These are phyloP conservation scores for Pythium brachiatum DNA, from an alignment of 352 stramenopile genomes.

Conservation along the genomic window DNA sequence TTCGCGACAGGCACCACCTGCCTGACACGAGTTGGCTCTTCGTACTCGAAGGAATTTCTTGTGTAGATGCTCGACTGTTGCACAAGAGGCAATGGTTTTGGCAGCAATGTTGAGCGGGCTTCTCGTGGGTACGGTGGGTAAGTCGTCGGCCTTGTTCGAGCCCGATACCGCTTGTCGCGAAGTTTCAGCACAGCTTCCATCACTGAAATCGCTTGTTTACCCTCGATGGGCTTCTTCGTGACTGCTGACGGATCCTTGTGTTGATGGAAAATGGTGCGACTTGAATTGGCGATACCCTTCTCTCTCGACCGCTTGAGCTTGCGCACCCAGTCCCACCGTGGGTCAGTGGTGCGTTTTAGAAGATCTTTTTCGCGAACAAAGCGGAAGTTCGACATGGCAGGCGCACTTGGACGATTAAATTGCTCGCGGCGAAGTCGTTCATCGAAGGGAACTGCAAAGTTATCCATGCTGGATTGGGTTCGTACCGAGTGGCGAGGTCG, in stretches of 20 bases:
- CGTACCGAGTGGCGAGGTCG: not conserved
- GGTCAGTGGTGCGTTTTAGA: conserved; percentile 14
- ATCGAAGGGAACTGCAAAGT: conserved; percentile 12
- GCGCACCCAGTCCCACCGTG: conserved; percentile 25
- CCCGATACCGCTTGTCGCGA: conserved; percentile 42
- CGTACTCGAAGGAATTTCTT: not conserved
- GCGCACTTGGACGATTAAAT: not conserved
- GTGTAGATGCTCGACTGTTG: not conserved
- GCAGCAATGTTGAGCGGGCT: not conserved
- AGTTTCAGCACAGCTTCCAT: conserved; percentile 52
- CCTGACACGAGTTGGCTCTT: not conserved
- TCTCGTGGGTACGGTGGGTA: not conserved
- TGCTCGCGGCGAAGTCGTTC: not conserved
- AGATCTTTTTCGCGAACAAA: conserved; percentile 6
- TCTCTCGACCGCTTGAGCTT: conserved; percentile 10
- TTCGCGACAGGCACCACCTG: not conserved
- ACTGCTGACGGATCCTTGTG: not conserved
- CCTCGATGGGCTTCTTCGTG: not conserved
- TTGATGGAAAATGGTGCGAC: not conserved
- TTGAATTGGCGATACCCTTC: not conserved
- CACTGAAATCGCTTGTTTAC: conserved; percentile 28
- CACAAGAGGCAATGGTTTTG: not conserved
- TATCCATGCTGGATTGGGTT: conserved; percentile 19
- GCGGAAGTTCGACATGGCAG: conserved; percentile 16
- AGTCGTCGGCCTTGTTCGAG: not conserved